phyloP scores from a whole-genome alignment of 164 flowering plant species.

The Dillenia turbinata region DNA sequence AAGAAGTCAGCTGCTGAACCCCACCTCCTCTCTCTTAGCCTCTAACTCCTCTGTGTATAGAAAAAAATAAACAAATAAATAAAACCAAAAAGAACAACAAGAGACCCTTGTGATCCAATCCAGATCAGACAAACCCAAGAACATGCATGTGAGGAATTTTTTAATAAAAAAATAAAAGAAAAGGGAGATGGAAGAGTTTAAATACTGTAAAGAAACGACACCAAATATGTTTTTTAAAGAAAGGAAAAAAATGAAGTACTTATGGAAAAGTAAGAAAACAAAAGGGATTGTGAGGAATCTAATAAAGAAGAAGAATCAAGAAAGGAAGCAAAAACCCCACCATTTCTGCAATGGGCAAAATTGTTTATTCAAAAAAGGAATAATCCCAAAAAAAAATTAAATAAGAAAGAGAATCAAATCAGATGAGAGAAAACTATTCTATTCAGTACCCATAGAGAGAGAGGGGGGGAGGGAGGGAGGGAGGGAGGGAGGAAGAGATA shows the following conservation, averaged over 20 bases:
- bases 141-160: conserved; percentile 38
- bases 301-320: conserved; percentile 15
- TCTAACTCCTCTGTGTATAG: conserved; percentile 8
- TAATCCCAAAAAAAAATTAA: neutral
- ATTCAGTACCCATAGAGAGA: conserved; percentile 3
- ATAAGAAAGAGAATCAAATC: conserved; percentile 2
- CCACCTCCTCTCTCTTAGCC: conserved; percentile 18
- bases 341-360: conserved; percentile 7
- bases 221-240: conserved; percentile 5
- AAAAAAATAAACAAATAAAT: conserved; percentile 1
- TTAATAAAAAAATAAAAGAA: neutral
- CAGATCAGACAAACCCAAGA: conserved; percentile 51
- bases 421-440: conserved; percentile 4
- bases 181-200: neutral
- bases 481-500: neutral
- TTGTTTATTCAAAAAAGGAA: conserved; percentile 6
- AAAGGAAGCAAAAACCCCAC: conserved; percentile 20
- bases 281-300: conserved; percentile 10
- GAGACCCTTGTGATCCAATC: conserved; percentile 48
- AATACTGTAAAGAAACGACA: neutral
- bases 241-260: neutral
- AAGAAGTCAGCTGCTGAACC: conserved; percentile 14
- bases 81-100: conserved; percentile 5
- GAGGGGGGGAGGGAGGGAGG: neutral
- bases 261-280: neutral